These are phyloP conservation scores for Leptodermis oblonga DNA, from an alignment of 257 asterid species.

Conservation along the genomic window DNA sequence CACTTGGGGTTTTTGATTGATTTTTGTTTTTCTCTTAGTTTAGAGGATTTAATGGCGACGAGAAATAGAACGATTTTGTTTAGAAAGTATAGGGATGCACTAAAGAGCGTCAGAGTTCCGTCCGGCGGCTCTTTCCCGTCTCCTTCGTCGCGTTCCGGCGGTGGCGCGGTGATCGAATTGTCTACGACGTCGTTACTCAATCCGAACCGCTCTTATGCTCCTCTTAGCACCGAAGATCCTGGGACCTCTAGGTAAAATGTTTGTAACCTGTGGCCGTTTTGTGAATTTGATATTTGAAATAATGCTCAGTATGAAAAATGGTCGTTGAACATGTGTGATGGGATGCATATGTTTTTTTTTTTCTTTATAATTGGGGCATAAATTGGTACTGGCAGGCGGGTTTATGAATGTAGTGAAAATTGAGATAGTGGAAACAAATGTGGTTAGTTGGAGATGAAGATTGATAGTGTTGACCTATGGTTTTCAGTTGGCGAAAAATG, in stretches of 20 bases:
- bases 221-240: constrained; percentile 65
- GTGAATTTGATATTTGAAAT: background rate
- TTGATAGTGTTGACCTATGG: background rate
- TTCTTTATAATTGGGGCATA: background rate
- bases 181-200: constrained; percentile 81
- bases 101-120: constrained; percentile 86
- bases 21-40: background rate
- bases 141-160: constrained; percentile 53
- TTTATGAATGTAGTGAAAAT: background rate
- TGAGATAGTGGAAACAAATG: background rate
- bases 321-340: background rate
- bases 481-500: too few relatives aligned
- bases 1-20: background rate
- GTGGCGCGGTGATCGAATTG: constrained; percentile 88
- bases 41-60: constrained; percentile 61
- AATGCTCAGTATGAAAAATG: background rate
- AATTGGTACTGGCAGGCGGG: background rate
- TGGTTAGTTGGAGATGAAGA: background rate
- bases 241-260: constrained; percentile 50
- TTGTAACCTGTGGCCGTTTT: background rate
- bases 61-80: constrained; percentile 85
- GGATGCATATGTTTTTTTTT: too few relatives aligned
- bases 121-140: constrained; percentile 53
- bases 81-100: constrained; percentile 80
- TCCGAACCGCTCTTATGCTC: constrained; percentile 52